Evolutionary conservation across 768 basidiomycete genomes (phyloP), one percentile per base, ranked within the genome.

Genomic region (Hypholoma sublateritium): DNA sequence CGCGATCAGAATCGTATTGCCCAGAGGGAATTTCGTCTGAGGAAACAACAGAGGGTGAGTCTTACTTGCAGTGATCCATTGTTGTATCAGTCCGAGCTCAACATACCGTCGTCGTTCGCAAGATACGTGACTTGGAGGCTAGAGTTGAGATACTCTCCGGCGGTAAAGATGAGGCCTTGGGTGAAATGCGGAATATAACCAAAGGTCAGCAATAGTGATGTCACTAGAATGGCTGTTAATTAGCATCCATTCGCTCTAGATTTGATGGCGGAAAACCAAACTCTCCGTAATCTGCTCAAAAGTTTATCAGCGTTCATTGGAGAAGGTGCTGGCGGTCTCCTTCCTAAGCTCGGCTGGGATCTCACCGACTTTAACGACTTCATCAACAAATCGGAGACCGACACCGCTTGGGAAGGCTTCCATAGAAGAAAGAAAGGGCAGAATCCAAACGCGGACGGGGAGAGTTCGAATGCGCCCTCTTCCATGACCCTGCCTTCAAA

Each of bases 51-150:
- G 61, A 80, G 88, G 69, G 88, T 88, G 56, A 57, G 77, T 72
- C 8, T 11, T 42, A 21, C 21, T 42, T 50, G 24, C 19, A 59
- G 25, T 34, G 32, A 12, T 35, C 28, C 34, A 21, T 45, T 44
- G 53, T 53, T 28, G 32, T 24, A 52, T 44, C 53, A 53, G 21
- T 44, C 53, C 17, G 37, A 42, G 43, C 53, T 46, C 42, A 53
- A 12, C 17, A 43, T 12, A 17, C 17, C 28, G 19, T 32, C 9
- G 25, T 22, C 43, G 17, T 50, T 57, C 32, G 28, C 35, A 54
- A 97, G 92, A 95, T 97, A 71, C 91, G 94, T 19, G 95, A 97
- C 73, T 84, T 97, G 36, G 95, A 97, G 74, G 94, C 94, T 17
- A 85, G 91, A 44, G 93, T 97, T n/a, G 94, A 95, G 72, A 87